Base-by-base conservation (phyloP, 306 rosid species). In the Citrullus mucosospermus region DNA sequence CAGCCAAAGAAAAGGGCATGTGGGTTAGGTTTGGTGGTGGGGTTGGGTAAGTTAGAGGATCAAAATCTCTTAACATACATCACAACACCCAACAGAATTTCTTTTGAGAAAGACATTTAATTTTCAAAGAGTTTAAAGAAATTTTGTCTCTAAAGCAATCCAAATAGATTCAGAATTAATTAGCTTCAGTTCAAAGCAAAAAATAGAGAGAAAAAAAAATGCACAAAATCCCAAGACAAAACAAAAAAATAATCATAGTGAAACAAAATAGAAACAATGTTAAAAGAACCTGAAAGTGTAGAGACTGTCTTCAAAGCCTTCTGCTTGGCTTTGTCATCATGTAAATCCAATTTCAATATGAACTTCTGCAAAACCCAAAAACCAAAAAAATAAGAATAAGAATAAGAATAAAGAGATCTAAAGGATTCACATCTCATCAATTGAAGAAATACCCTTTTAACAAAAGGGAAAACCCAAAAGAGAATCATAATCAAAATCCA, bases 261-360 rank as follows among this genome's bases (percentile, higher is more conserved):
- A 57, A 57, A 57, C 34, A n/a, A 20, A 20, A 57, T 6, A 56
- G 20, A 50, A 15, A 43, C 3, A 43, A 9, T 8, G 39, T 36
- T 18, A 9, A 25, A 38, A 78, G 56, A 53, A 92, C 99, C 99
- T 80, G 91, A 76, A 85, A 96, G 93, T 74, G 93, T 65, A 59
- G 98, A 89, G 66, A 92, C 93, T 3, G 93, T 88, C 87, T 88
- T 96, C 82, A 96, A 58, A 59, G 99, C 99, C 86, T 90, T 96
- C 87, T 92, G 93, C 83, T 96, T 96, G 78, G 91, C 96, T 78
- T 77, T 96, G 87, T 80, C 93, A 83, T 91, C 97, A 20, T 81
- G 87, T 83, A 96, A 82, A 77, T 88, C 99, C 82, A 96, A 77
- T 80, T 86, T 91, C 87, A 96, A 80, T 51, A 96, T 88, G 63